Evolutionary conservation across 2,329 filamentous ascomycete genomes (phyloP), one percentile per base, ranked within the genome.

Genomic region (Aspergillus amoenus): DNA sequence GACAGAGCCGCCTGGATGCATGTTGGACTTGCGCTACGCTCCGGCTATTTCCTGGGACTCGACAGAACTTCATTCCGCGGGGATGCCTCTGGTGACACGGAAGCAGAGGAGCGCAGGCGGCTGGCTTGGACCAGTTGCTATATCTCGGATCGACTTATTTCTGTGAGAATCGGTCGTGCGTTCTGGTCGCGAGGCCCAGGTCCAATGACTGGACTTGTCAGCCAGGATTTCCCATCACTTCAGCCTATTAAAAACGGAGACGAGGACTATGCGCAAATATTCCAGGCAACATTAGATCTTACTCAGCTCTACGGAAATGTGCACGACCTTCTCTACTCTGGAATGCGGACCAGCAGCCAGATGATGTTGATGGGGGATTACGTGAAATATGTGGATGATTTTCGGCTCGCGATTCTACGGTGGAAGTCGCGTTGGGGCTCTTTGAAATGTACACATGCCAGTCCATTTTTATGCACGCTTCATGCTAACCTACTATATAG

Each of bases 1-100:
- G 88, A 91, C 64, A 82, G 88, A 44, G 87, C 88, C 30, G 87
- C 87, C 0, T 91, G 88, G 88, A 90, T 90, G 87, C 85, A 90
- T 64, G 86, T 90, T 5, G 88, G 88, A 1, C 81, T 88, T 18
- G 88, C 88, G 3, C 74, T 91, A 6, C 81, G 88, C 6, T 82
- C 89, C 3, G 88, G 84, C 0, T 90, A 90, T 68, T 88, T 88
- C 50, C 82, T 90, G 15, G 84, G 85, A 1, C 77, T 91, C 17
- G 88, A 91, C 67, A 81, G 85, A 58, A 89, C 87, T 18, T 85
- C 86, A 0, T 86, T 90, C 63, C 79, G 84, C 43, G 82, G 84
- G 32, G 82, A 86, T 39, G 78, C 82, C 43, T 81, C 82, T 11
- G 80, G 80, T n/a, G 84, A 84, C 55, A 81, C 85, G 8, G 80